Base-by-base conservation (phyloP, 2,329 filamentous ascomycete species). In the Hypoxylon sp. region DNA sequence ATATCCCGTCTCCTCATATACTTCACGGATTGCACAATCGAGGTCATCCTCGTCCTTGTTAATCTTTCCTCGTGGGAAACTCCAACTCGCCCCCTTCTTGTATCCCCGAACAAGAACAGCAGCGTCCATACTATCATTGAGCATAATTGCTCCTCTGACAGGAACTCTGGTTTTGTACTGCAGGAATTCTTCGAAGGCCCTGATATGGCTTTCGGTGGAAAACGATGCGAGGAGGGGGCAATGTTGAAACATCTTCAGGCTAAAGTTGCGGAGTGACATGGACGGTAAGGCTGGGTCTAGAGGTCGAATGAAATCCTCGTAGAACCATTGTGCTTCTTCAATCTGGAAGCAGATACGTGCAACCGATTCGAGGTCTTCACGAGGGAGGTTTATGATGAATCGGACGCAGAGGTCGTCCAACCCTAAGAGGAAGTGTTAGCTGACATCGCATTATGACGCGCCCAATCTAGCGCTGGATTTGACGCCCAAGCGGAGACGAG, bases 281-380 rank as follows among this genome's bases (percentile, higher is more conserved):
- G 92, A 94, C 3, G 96, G 96, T 10, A 99, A 86, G 42, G 87
- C 87, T 58, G 94, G 91, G 80, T 98, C 92, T 71, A 96, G 85
- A 42, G 95, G 94, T 52, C 96, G 93, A 79, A 99, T 94, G 79
- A 99, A 99, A 82, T 99, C 96, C 85, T 99, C 96, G 88, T 99
- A 99, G 82, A 97, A 99, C 96, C 96, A 99, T 90, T 99, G 97
- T 75, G 96, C 96, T 82, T 99, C 97, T 82, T 99, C 96, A 74
- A 99, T 92, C 82, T 98, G 94, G 80, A 99, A 99, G 83, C 95
- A 98, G 82, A 99, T 96, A 78, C 96, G 92, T 78, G 94, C 93
- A 64, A 97, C 92, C 2, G 93, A 94, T 73, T 91, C 90, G 51
- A 98, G 88, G 81, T 99, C 96, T 81, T 96, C 94, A 72, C 92